These are phyloP conservation scores for Phytophthora europaea DNA, from an alignment of 352 stramenopile genomes.

Conservation along the genomic window DNA sequence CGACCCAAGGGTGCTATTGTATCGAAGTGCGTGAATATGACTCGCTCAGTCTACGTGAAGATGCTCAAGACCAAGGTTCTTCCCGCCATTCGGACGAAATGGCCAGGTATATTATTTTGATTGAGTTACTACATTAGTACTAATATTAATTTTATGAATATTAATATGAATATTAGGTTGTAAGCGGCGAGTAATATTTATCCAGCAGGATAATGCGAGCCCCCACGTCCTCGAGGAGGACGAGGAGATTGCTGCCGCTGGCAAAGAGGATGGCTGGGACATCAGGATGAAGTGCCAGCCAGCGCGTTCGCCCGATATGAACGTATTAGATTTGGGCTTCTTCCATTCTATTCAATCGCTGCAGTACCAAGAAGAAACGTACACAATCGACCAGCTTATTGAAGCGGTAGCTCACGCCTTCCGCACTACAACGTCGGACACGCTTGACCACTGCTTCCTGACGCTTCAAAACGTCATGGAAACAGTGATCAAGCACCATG, in stretches of 20 bases:
- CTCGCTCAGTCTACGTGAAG: background rate
- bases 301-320: background rate
- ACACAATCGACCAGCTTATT: background rate
- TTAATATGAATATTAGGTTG: background rate
- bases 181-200: background rate
- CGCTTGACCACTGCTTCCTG: background rate
- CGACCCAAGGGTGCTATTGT: no score
- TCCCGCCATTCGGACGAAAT: background rate
- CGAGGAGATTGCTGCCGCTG: background rate
- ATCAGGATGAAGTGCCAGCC: background rate
- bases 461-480: background rate
- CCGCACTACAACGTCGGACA: background rate
- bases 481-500: background rate
- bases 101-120: background rate
- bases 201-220: background rate
- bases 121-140: background rate
- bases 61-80: background rate
- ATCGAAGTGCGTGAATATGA: background rate
- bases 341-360: background rate
- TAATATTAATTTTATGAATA: background rate
- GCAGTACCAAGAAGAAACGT: background rate
- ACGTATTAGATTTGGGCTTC: conserved; percentile 1
- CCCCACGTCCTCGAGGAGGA: background rate
- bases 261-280: background rate
- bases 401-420: background rate